Conservation (phyloP, 2,329 filamentous ascomycete genomes). For the Ophiostoma triangulosporum region DNA sequence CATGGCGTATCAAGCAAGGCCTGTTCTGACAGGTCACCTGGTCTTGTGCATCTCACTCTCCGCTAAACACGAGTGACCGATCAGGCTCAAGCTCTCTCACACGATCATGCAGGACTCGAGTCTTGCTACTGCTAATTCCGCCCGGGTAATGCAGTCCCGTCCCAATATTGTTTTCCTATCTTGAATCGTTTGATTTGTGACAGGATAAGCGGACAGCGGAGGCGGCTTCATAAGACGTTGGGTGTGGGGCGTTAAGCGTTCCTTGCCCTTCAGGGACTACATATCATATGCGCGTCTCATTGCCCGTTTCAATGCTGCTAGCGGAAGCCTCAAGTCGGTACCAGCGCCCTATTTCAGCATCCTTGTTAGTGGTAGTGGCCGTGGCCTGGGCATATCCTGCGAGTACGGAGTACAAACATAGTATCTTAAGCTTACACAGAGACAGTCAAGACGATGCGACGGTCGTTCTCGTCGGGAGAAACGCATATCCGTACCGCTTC, state of each 20-base stretch:
- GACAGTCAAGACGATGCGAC: too few relatives aligned
- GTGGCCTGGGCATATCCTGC: neutral
- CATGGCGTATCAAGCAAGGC: too few relatives aligned
- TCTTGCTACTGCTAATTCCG: too few relatives aligned
- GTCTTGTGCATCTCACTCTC: too few relatives aligned
- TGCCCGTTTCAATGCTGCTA: slow-evolving; percentile 4
- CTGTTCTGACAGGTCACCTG: too few relatives aligned
- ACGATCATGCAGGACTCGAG: too few relatives aligned
- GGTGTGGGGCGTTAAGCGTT: slow-evolving; percentile 7
- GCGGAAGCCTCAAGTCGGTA: slow-evolving; percentile 2
- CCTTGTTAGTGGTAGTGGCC: slow-evolving; percentile 2
- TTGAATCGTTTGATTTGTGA: neutral
- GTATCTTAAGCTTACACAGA: too few relatives aligned
- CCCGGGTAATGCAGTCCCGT: neutral
- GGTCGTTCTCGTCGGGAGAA: too few relatives aligned
- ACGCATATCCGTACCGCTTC: too few relatives aligned
- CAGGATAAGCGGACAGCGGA: neutral
- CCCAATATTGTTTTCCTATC: neutral
- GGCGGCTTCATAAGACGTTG: neutral
- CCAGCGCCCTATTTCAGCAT: neutral
- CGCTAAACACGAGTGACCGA: too few relatives aligned
- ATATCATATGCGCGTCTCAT: slow-evolving; percentile 5
- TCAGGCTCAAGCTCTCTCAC: too few relatives aligned
- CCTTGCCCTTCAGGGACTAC: slow-evolving; percentile 5
- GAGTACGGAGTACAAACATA: too few relatives aligned